These are phyloP conservation scores for Yamadazyma scolyti DNA, from an alignment of 805 yeast species.

Conservation along the genomic window DNA sequence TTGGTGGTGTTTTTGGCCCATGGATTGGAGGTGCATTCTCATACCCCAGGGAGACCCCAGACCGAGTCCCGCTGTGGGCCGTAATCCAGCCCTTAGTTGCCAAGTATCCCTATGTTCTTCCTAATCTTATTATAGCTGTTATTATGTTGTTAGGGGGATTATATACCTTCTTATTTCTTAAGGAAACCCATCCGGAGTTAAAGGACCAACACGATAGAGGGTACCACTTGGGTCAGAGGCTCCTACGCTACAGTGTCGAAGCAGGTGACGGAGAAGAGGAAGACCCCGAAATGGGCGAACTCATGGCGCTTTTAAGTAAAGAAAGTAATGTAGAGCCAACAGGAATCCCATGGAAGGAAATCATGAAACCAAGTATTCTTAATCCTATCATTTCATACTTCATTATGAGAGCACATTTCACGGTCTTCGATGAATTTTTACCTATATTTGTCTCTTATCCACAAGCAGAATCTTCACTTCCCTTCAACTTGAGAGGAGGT, in stretches of 20 bases:
- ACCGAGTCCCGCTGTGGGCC: too few relatives aligned
- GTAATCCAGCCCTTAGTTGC: neutral
- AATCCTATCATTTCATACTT: constrained; percentile 32
- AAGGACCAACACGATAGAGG: constrained; percentile 15
- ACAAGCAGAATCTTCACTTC: constrained; percentile 18
- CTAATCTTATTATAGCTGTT: constrained; percentile 19
- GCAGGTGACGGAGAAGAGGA: constrained; percentile 2
- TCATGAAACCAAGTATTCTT: constrained; percentile 22
- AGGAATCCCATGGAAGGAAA: constrained; percentile 5
- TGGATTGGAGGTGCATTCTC: constrained; percentile 12
- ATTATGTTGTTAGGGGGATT: constrained; percentile 12
- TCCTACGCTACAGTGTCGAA: too few relatives aligned
- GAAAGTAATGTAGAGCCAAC: neutral
- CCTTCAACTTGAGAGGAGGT: constrained; percentile 31
- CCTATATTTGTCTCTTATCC: constrained; percentile 48
- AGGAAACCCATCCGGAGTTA: constrained; percentile 17
- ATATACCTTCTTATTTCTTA: constrained; percentile 18
- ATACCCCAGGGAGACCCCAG: constrained; percentile 10
- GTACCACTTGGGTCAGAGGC: constrained; percentile 3
- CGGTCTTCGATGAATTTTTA: constrained; percentile 49
- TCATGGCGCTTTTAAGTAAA: constrained; percentile 2
- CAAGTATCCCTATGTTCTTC: constrained; percentile 19
- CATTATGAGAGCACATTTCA: constrained; percentile 41
- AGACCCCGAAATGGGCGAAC: neutral
- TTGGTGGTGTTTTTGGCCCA: constrained; percentile 13